These are phyloP conservation scores for Ogataea saltuana DNA, from an alignment of 805 yeast species.

Conservation along the genomic window DNA sequence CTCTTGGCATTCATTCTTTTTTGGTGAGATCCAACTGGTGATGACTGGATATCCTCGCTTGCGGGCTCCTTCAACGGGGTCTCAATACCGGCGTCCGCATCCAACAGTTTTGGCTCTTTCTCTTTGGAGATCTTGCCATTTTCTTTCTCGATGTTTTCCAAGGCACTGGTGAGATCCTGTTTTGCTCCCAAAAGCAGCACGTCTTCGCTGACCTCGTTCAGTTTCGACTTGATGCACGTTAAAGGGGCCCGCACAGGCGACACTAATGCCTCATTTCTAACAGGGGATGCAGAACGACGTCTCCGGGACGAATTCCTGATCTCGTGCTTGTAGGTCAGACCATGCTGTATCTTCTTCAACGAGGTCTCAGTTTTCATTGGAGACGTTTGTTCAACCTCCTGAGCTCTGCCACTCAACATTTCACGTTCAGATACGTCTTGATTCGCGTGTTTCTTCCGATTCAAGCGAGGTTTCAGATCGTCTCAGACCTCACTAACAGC, in stretches of 20 bases:
- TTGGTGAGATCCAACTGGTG: slow-evolving; percentile 28
- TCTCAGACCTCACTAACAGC: too few species aligned
- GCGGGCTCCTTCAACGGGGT: slow-evolving; percentile 16
- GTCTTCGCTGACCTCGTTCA: slow-evolving; percentile 19
- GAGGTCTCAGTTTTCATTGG: slow-evolving; percentile 12
- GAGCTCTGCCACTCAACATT: slow-evolving; percentile 1
- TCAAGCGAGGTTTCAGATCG: too few species aligned
- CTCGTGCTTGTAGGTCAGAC: slow-evolving; percentile 43
- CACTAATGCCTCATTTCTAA: slow-evolving; percentile 17
- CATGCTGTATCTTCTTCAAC: slow-evolving; percentile 45
- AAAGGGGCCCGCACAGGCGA: slow-evolving; percentile 26
- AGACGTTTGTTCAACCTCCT: slow-evolving; percentile 2
- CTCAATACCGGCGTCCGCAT: slow-evolving; percentile 7
- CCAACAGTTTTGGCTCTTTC: slow-evolving; percentile 1
- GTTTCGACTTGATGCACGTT: slow-evolving; percentile 26
- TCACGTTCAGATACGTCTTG: neutral
- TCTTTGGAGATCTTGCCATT: slow-evolving; percentile 7
- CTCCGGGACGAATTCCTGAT: slow-evolving; percentile 21
- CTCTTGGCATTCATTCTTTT: slow-evolving; percentile 20
- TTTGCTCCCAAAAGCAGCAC: slow-evolving; percentile 20
- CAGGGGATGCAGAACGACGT: slow-evolving; percentile 29
- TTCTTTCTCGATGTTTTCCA: slow-evolving; percentile 25
- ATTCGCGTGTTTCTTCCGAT: slow-evolving; percentile 1
- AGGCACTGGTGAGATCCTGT: slow-evolving; percentile 26
- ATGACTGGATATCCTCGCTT: slow-evolving; percentile 23